phyloP scores from a whole-genome alignment of 495 filamentous ascomycete species.

The Trichodelitschia bisporula region DNA sequence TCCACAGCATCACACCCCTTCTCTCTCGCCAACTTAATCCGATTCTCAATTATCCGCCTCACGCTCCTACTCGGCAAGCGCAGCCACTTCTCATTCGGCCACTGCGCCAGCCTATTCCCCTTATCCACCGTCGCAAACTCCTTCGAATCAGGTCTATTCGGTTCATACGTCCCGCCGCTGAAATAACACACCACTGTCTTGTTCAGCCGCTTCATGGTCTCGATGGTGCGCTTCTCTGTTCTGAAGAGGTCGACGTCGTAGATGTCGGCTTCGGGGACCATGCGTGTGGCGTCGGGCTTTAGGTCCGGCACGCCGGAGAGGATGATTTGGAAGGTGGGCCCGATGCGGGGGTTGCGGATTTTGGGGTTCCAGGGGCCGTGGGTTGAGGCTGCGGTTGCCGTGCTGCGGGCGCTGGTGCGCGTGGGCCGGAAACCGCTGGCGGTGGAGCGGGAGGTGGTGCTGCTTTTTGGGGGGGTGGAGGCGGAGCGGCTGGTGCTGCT shows the following conservation, averaged over 20 bases:
- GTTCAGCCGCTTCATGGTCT: slow-evolving; percentile 19
- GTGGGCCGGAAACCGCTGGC: too few relatives aligned
- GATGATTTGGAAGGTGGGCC: too few relatives aligned
- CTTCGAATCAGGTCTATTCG: slow-evolving; percentile 28
- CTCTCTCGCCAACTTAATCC: slow-evolving; percentile 27
- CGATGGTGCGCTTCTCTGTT: slow-evolving; percentile 21
- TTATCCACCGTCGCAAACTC: slow-evolving; percentile 26
- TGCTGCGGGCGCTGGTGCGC: too few relatives aligned
- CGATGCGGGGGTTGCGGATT: too few relatives aligned
- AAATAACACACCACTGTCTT: slow-evolving; percentile 54
- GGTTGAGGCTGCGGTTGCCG: too few relatives aligned
- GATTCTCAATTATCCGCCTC: slow-evolving; percentile 30
- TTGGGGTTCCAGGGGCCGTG: too few relatives aligned
- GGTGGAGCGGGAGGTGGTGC: too few relatives aligned
- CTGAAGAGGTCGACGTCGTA: slow-evolving; percentile 41
- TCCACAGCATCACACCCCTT: slow-evolving; percentile 52
- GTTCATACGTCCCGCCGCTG: slow-evolving; percentile 39
- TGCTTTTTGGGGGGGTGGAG: too few relatives aligned
- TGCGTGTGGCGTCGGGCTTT: slow-evolving; percentile 18
- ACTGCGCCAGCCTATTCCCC: slow-evolving; percentile 31
- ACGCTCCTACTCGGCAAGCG: slow-evolving; percentile 30
- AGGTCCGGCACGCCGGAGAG: too few relatives aligned
- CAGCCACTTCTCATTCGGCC: slow-evolving; percentile 45
- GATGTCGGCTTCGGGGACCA: slow-evolving; percentile 16
- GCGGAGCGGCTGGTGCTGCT: too few relatives aligned